Conservation (phyloP, 2,329 filamentous ascomycete species). For the Aureobasidium leucospermi region DNA sequence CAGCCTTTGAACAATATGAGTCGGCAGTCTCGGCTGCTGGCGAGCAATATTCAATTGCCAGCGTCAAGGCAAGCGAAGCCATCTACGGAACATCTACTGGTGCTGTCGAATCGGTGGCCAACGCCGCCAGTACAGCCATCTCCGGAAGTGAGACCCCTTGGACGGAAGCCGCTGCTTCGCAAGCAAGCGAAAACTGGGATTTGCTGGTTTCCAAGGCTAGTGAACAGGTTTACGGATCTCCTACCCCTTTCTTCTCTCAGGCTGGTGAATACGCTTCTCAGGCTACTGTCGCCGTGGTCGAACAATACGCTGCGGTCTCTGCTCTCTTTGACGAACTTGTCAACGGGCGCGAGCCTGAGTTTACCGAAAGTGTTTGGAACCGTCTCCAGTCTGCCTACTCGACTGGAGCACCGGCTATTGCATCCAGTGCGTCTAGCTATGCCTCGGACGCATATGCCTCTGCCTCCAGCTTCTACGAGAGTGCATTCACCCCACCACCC, state of each 20-base stretch:
- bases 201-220: conserved; percentile 57
- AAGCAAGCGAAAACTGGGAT: conserved; percentile 58
- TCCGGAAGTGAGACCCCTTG: conserved; percentile 43
- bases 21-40: conserved; percentile 25
- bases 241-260: conserved; percentile 45
- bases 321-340: conserved; percentile 70
- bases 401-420: conserved; percentile 53
- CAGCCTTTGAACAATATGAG: conserved; percentile 25
- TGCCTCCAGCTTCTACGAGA: conserved; percentile 33
- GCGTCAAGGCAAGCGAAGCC: conserved; percentile 40
- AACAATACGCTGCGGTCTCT: conserved; percentile 63
- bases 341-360: conserved; percentile 68
- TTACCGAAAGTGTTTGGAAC: conserved; percentile 71
- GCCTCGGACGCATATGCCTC: conserved; percentile 37
- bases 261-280: conserved; percentile 55
- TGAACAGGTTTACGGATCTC: conserved; percentile 61
- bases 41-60: conserved; percentile 38
- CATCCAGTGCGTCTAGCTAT: conserved; percentile 45
- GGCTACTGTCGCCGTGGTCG: conserved; percentile 52
- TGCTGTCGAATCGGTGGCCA: conserved; percentile 47
- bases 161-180: conserved; percentile 48
- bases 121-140: conserved; percentile 39
- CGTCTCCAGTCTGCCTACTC: conserved; percentile 66
- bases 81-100: conserved; percentile 48
- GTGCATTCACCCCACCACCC: conserved; percentile 50